Base-by-base conservation (phyloP, 2,329 filamentous ascomycete genomes). In the Xylogone sp. region DNA sequence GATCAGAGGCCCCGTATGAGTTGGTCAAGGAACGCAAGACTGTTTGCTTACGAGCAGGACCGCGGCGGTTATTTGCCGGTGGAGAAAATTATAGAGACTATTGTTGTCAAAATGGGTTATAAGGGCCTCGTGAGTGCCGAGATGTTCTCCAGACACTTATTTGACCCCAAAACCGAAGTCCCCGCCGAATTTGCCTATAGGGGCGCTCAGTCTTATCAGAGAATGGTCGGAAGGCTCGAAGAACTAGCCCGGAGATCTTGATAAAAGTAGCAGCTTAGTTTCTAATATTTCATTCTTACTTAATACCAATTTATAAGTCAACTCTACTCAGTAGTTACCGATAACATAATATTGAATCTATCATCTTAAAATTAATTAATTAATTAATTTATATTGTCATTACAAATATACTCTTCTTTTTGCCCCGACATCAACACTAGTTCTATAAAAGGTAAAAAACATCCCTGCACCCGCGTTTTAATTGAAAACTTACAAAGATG, bases 1-100 rank as follows among this genome's bases (percentile, higher is more conserved):
- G 75, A 73, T 3, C 84, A 87, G 66, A 78, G 77, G 16, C 63
- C 79, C 2, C 71, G 84, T 3, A 92, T 93, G 88, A 88, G 79
- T 62, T 93, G 88, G 88, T 88, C 81, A 34, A 71, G 88, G 18
- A 91, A 91, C 64, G 88, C 85, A 56, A 74, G 88, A 18, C 82
- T 86, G 55, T 83, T 87, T 58, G 24, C 61, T 39, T 62, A 57
- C 42, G 64, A 65, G 42, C 54, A 61, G 43, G 71, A 86, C 64
- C 68, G 77, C 63, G 81, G 80, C 1, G 83, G 75, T 0, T 86
- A 84, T 64, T 61, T 87, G 19, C 83, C 84, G 0, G 73, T 82
- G 1, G 62, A 73, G 48, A 71, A 76, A 21, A 73, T 86, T 2
- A 65, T 78, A 6, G 67, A 71, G 49, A 74, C 78, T 0, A 74